These are phyloP conservation scores for Casuarina glauca DNA, from an alignment of 306 rosid genomes.

Conservation along the genomic window DNA sequence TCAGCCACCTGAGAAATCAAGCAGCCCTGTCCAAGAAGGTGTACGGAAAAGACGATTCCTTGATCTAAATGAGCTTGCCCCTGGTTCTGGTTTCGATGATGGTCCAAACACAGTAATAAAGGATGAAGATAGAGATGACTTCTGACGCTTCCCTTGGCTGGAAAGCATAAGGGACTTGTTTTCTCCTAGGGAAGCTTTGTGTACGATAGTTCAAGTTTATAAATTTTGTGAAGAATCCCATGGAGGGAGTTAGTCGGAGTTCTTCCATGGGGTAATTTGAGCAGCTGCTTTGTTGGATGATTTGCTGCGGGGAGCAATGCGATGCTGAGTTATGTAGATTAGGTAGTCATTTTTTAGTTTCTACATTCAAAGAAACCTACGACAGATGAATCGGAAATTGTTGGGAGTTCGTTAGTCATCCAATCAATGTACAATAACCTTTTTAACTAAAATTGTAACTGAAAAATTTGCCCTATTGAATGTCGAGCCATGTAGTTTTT, in stretches of 20 bases:
- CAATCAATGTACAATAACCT: constrained; percentile 76
- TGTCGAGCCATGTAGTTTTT: constrained; percentile 36
- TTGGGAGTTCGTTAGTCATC: constrained; percentile 62
- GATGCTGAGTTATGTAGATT: constrained; percentile 75
- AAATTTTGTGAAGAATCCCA: constrained; percentile 73
- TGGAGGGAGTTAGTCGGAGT: constrained; percentile 56
- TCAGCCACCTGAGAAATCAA: constrained; percentile 65
- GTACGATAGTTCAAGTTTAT: constrained; percentile 66
- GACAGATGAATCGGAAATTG: constrained; percentile 67
- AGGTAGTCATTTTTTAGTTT: constrained; percentile 86
- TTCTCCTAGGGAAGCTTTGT: constrained; percentile 47
- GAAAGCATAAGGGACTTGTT: constrained; percentile 31
- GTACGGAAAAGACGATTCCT: constrained; percentile 73
- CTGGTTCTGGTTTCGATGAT: constrained; percentile 87
- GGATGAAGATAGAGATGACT: constrained; percentile 68
- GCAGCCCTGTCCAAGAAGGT: constrained; percentile 71
- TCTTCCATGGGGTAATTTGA: constrained; percentile 63
- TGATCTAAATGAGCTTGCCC: constrained; percentile 95
- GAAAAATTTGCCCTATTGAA: constrained; percentile 46
- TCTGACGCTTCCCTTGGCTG: constrained; percentile 52
- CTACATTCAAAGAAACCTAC: constrained; percentile 54
- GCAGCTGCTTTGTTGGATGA: constrained; percentile 57
- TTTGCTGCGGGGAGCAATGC: constrained; percentile 63
- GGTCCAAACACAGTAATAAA: constrained; percentile 65
- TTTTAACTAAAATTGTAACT: constrained; percentile 61